Base-by-base conservation (phyloP, 2,329 filamentous ascomycete genomes). In the Beauveria australis region DNA sequence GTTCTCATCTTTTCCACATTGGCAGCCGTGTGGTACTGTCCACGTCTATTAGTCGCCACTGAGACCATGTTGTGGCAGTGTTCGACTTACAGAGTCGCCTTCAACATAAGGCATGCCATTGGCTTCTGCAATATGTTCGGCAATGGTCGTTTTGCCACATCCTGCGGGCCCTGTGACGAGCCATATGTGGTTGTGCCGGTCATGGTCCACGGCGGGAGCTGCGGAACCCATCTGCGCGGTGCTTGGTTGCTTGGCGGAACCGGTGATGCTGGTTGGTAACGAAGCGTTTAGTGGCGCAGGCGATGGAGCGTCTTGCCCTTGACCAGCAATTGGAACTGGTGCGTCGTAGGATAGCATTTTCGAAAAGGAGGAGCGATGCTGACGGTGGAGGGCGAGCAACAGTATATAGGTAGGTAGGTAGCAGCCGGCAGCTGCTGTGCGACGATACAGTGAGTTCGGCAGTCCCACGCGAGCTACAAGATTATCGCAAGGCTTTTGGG, bases 1-100 rank as follows among this genome's bases (percentile, higher is more conserved):
- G 81, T 81, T 70, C 83, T 81, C 94, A 99, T 99, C 76, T 97
- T 99, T 59, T 92, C 87, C 67, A 92, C 87, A 76, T 93, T 97
- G 69, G 88, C 80, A 37, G 81, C 76, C 0, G 90, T 86, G 66
- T 92, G 89, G 71, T 87, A 96, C 85, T 88, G 66, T 37, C 52
- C 18, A 54, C 19, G 61, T 66, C 40, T 37, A 65, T 73, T 68
- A 70, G 67, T 65, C 53, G 48, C 48, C 19, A 30, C 8, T 9
- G 24, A 37, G 28, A 51, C 61, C 46, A 64, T 62, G 24, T 46
- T 60, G 59, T 14, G 30, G n/a, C n/a, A 1, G 24, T n/a, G n/a
- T 19, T 30, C 18, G 60, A 77, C 84, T 66, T 81, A 92, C 89
- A 76, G 89, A 82, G 69, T 92, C 89, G 63, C 89, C 89, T 76